These are phyloP conservation scores for Aurifilum marmelostoma DNA, from an alignment of 2,329 filamentous ascomycete species.

Conservation along the genomic window DNA sequence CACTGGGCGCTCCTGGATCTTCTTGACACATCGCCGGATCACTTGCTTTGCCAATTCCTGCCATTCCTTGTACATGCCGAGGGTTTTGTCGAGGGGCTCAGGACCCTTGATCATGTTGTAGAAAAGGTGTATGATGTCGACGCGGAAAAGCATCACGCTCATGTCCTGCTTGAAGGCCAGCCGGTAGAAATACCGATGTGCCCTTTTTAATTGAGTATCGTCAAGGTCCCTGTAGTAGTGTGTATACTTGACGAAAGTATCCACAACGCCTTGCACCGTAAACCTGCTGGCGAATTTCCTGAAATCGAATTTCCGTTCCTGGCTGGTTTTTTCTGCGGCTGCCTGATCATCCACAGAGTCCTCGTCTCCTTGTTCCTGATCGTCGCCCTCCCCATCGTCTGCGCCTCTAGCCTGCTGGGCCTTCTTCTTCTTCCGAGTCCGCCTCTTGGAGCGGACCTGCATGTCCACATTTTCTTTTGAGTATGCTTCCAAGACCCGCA, in stretches of 20 bases:
- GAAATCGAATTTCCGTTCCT: slow-evolving; percentile 94
- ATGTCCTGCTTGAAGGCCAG: slow-evolving; percentile 94
- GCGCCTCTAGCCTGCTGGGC: slow-evolving; percentile 45
- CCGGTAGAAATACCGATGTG: slow-evolving; percentile 92
- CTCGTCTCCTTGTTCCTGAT: slow-evolving; percentile 63
- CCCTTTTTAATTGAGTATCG: slow-evolving; percentile 81
- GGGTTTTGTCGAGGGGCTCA: slow-evolving; percentile 69
- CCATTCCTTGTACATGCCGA: slow-evolving; percentile 81
- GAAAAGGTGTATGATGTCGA: slow-evolving; percentile 88
- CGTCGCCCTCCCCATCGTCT: slow-evolving; percentile 47
- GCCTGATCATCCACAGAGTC: slow-evolving; percentile 73
- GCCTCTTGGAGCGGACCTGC: slow-evolving; percentile 82
- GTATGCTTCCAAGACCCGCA: slow-evolving; percentile 89
- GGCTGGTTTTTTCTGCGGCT: slow-evolving; percentile 70
- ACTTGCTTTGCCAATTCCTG: slow-evolving; percentile 86
- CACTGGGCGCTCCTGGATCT: slow-evolving; percentile 82
- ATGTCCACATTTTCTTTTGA: slow-evolving; percentile 94
- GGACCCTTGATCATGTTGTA: slow-evolving; percentile 92
- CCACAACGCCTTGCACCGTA: slow-evolving; percentile 79
- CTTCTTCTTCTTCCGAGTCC: slow-evolving; percentile 72
- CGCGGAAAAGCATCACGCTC: slow-evolving; percentile 82
- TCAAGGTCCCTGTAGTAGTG: slow-evolving; percentile 81
- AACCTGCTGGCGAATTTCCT: slow-evolving; percentile 80
- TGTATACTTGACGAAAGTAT: slow-evolving; percentile 84
- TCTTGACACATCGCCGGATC: slow-evolving; percentile 78